phyloP scores from a whole-genome alignment of 139 green algal species.

The Picochlorum sp. region DNA sequence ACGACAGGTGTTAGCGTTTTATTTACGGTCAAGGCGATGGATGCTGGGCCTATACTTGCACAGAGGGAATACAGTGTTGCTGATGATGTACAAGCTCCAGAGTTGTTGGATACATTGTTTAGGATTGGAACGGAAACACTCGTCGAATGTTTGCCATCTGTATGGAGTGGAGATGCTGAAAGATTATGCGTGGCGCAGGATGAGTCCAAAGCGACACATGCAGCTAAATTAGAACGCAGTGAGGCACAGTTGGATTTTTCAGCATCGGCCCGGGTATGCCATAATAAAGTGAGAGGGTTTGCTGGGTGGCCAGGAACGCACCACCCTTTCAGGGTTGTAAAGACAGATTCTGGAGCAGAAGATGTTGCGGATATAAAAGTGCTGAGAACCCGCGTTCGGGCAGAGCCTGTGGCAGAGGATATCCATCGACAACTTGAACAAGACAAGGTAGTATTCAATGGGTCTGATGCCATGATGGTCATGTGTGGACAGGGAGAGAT shows the following conservation, averaged over 20 bases:
- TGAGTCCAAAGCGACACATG: slow-evolving; percentile 50
- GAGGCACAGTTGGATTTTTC: slow-evolving; percentile 67
- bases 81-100: slow-evolving; percentile 54
- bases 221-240: slow-evolving; percentile 68
- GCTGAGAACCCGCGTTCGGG: slow-evolving; percentile 19
- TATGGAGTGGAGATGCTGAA: slow-evolving; percentile 49
- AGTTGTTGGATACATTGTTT: slow-evolving; percentile 77
- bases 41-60: slow-evolving; percentile 85
- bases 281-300: slow-evolving; percentile 81
- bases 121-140: slow-evolving; percentile 55
- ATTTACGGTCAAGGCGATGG: slow-evolving; percentile 90
- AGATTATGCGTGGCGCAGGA: slow-evolving; percentile 40
- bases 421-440: not conserved
- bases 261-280: slow-evolving; percentile 43
- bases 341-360: slow-evolving; percentile 3
- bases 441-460: slow-evolving; percentile 4
- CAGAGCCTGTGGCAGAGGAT: not conserved
- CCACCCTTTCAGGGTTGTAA: slow-evolving; percentile 33
- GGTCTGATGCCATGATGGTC: slow-evolving; percentile 23
- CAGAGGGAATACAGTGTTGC: slow-evolving; percentile 44
- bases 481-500: slow-evolving; percentile 36
- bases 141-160: slow-evolving; percentile 44
- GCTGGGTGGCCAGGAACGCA: slow-evolving; percentile 68
- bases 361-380: slow-evolving; percentile 35
- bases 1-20: slow-evolving; percentile 79